These are phyloP conservation scores for Phytophthora vignae DNA, from an alignment of 352 stramenopile species.

Conservation along the genomic window DNA sequence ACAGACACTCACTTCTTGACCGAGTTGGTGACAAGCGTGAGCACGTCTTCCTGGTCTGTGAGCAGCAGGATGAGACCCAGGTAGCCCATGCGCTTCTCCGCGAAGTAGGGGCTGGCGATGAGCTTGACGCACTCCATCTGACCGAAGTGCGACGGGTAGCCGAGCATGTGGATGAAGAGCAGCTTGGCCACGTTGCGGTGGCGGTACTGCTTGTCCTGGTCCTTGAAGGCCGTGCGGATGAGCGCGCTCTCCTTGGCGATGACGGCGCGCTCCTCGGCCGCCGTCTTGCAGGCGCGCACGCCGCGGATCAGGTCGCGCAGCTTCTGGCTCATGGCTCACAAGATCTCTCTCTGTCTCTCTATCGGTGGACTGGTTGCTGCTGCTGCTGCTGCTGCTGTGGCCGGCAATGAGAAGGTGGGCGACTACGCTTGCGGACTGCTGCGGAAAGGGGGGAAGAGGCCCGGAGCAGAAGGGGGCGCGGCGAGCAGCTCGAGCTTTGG, in stretches of 20 bases:
- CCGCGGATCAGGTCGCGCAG: slow-evolving; percentile 98
- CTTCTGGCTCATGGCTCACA: slow-evolving; percentile 95
- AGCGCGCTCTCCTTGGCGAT: slow-evolving; percentile 99
- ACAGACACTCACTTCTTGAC: slow-evolving; percentile 93
- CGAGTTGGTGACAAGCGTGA: slow-evolving; percentile 99
- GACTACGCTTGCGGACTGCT: background rate
- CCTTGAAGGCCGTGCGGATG: slow-evolving; percentile 99
- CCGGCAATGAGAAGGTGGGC: too few species aligned
- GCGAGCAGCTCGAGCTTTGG: slow-evolving; percentile 9
- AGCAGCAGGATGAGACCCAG: slow-evolving; percentile 98
- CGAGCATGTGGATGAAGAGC: slow-evolving; percentile 99
- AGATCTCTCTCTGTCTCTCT: too few species aligned
- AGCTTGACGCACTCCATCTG: slow-evolving; percentile 99
- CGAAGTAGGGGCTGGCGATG: slow-evolving; percentile 98
- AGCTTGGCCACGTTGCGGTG: slow-evolving; percentile 99
- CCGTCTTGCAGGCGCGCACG: slow-evolving; percentile 98
- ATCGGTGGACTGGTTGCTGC: too few species aligned
- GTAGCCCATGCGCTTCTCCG: slow-evolving; percentile 99
- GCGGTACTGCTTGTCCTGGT: slow-evolving; percentile 96
- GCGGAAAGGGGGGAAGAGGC: background rate
- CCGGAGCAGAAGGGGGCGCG: slow-evolving; percentile 8
- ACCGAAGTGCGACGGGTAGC: slow-evolving; percentile 99
- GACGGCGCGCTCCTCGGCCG: slow-evolving; percentile 98
- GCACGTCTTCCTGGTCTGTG: slow-evolving; percentile 98
- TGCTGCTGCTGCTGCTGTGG: too few species aligned